Percentiles rank a stretch among this genome's conserved stretches.
phyloP scores from a whole-genome alignment of 2,329 filamentous ascomycete species.

The Ascochyta pisi region DNA sequence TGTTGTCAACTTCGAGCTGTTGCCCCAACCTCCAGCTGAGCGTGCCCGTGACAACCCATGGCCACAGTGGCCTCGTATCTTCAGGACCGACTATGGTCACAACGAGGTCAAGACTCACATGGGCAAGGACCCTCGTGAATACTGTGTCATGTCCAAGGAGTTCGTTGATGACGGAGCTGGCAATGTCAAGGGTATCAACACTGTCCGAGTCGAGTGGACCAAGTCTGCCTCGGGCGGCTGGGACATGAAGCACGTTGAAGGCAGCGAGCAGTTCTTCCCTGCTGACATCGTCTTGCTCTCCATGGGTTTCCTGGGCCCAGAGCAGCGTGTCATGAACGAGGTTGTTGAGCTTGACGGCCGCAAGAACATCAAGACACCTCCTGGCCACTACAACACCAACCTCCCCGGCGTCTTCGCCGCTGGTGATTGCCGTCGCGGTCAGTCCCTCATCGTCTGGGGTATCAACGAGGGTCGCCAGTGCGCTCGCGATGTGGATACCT shows the following conservation, averaged over 20 bases:
- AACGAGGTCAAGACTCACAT: slow-evolving; percentile 95
- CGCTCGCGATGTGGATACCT: slow-evolving; percentile 89
- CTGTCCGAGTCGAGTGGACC: slow-evolving; percentile 93
- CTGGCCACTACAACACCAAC: slow-evolving; percentile 88
- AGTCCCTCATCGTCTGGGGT: slow-evolving; percentile 96
- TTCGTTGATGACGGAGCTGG: slow-evolving; percentile 90
- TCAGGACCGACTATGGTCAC: slow-evolving; percentile 98
- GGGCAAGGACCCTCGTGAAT: slow-evolving; percentile 94
- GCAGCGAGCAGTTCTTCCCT: slow-evolving; percentile 93
- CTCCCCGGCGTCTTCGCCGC: slow-evolving; percentile 89
- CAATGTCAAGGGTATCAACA: slow-evolving; percentile 94
- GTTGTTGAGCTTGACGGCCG: slow-evolving; percentile 88
- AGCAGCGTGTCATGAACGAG: slow-evolving; percentile 86
- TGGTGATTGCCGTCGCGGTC: slow-evolving; percentile 92
- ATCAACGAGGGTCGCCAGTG: slow-evolving; percentile 97
- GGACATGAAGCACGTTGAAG: slow-evolving; percentile 98
- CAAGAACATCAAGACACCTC: slow-evolving; percentile 94
- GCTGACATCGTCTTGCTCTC: slow-evolving; percentile 92
- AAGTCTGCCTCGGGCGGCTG: slow-evolving; percentile 87
- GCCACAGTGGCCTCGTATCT: slow-evolving; percentile 98
- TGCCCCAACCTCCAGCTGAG: slow-evolving; percentile 89
- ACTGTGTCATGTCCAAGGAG: slow-evolving; percentile 97
- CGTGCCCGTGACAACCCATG: slow-evolving; percentile 94
- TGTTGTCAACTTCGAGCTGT: slow-evolving; percentile 93
- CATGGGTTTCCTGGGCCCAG: slow-evolving; percentile 96